These are phyloP conservation scores for Tephrocybe sp. DNA, from an alignment of 768 basidiomycete genomes.

Conservation along the genomic window DNA sequence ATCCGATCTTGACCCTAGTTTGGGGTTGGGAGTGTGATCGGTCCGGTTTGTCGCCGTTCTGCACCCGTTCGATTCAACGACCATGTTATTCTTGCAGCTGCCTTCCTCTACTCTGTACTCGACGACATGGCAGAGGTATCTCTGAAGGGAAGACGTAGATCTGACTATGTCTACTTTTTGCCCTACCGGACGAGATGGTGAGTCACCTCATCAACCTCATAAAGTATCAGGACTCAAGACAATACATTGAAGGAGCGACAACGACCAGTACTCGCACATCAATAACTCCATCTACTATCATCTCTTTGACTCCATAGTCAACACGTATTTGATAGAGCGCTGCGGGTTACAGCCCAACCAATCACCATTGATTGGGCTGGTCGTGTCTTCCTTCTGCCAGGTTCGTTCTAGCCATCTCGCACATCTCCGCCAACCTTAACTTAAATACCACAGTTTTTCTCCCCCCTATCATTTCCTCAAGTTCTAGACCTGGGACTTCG, in stretches of 20 bases:
- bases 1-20: constrained; percentile 21
- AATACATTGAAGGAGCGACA: constrained; percentile 64
- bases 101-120: background rate
- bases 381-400: constrained; percentile 76
- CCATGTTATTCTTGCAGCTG: constrained; percentile 1
- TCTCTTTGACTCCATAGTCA: constrained; percentile 80
- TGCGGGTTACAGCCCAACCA: constrained; percentile 56
- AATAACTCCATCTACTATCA: constrained; percentile 84
- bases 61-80: background rate
- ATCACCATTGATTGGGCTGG: constrained; percentile 67
- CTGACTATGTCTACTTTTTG: constrained; percentile 61
- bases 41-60: constrained; percentile 2
- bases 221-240: background rate
- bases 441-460: constrained; percentile 52
- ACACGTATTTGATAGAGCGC: constrained; percentile 70
- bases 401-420: constrained; percentile 28
- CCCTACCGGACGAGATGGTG: constrained; percentile 73
- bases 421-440: background rate
- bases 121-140: constrained; percentile 22
- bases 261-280: constrained; percentile 82
- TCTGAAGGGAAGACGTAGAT: constrained; percentile 40
- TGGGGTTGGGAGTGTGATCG: constrained; percentile 10
- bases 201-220: constrained; percentile 17
- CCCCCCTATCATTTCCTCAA: constrained; percentile 73
- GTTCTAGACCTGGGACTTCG: constrained; percentile 69